phyloP scores from a whole-genome alignment of 139 green algal species.

The Ostreobium quekettii region DNA sequence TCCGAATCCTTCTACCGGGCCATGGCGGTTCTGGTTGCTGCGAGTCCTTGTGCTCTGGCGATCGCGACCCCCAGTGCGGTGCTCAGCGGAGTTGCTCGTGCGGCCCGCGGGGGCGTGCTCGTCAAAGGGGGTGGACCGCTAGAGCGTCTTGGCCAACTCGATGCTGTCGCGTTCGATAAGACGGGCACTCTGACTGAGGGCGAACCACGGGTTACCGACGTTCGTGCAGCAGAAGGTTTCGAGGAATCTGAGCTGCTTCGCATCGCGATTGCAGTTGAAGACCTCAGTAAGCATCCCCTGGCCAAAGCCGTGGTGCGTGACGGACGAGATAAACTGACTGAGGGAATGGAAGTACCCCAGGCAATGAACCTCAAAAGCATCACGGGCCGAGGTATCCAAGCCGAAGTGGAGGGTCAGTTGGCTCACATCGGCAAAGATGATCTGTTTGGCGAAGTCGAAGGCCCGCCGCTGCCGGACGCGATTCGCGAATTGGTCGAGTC shows the following conservation, averaged over 20 bases:
- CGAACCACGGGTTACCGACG: conserved; percentile 32
- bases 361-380: too few relatives aligned
- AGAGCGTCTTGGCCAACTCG: conserved; percentile 50
- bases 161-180: conserved; percentile 64
- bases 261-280: conserved; percentile 28
- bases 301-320: conserved; percentile 28
- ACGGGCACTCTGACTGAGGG: conserved; percentile 72
- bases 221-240: neutral
- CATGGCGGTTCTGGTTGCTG: conserved; percentile 66
- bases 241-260: conserved; percentile 17
- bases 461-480: too few relatives aligned
- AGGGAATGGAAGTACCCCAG: too few relatives aligned
- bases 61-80: conserved; percentile 66
- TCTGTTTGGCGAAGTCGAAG: too few relatives aligned
- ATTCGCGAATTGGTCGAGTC: too few relatives aligned
- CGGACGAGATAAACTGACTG: too few relatives aligned
- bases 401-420: too few relatives aligned
- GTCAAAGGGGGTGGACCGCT: conserved; percentile 65
- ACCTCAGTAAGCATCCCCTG: conserved; percentile 28
- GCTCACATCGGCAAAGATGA: too few relatives aligned
- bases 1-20: conserved; percentile 55
- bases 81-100: conserved; percentile 37
- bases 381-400: too few relatives aligned
- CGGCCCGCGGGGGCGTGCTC: conserved; percentile 43
- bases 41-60: conserved; percentile 78